Evolutionary conservation across 2,329 filamentous ascomycete genomes (phyloP), one percentile per base, ranked within the genome.

Genomic region (Xylariaceae sp.): DNA sequence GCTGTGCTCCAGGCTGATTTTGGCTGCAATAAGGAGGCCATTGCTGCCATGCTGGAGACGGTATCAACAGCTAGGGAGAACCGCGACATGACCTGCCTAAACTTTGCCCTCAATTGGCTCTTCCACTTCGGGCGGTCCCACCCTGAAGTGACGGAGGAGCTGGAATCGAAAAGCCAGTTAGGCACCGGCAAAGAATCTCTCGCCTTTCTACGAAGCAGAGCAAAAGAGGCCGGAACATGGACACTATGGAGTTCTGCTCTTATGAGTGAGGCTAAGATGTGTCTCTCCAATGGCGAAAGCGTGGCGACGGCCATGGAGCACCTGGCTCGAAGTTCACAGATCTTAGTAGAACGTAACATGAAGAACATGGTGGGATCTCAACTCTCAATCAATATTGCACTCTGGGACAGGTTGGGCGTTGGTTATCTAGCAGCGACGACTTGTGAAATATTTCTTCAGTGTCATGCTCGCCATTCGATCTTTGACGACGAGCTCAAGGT

Each of bases 1-100:
- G 92, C 91, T 3, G 89, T 96, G 35, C 80, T 97, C 3, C 92
- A 99, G 67, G 89, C 91, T 12, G 94, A 97, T 69, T 97, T 97
- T 74, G 91, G 91, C 46, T 96, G 89, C 67, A 86, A 91, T 69
- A 81, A 84, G 41, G 91, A 97, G 72, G 92, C 92, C 4, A 81
- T 97, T n/a, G 83, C 89, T 8, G 89, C 92, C 9, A 96, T 99
- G 85, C 85, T 95, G 43, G 94, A 97, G 70, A 91, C 92, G 0
- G 91, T 99, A 35, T 86, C 91, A 0, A 95, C 91, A n/a, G 94
- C 94, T 0, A 79, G 92, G 58, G 94, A 97, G 70, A 95, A 95
- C 62, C 86, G 91, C 61, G 94, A 99, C 67, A 89, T 90, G 77
- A 85, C 83, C 3, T 97, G 94, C 67, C 78, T 99, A 54, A 97